Evolutionary conservation across 208 protist species (phyloP), one percentile per base, ranked within the genome.

Genomic region (Blechomonas ayalai): DNA sequence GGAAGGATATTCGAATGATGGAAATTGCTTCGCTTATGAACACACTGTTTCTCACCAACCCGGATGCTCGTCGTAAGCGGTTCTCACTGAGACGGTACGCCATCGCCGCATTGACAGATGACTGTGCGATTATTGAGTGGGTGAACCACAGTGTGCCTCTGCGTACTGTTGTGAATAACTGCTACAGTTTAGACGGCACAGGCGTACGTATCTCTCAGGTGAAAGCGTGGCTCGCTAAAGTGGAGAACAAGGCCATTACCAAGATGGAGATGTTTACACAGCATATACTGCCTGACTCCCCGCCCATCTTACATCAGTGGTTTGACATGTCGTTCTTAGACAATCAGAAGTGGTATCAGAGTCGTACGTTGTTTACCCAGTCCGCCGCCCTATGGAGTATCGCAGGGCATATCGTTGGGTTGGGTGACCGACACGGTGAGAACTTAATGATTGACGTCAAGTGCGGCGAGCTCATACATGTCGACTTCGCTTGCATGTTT

Each of bases 401-500:
- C 60, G 91, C 96, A 1, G 96, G 97, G 2, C 95, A 95, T 64
- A 75, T 97, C 46, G 82, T 98, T 23, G 96, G 90, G 9, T 71
- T 96, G 27, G 95, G 95, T 9, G 95, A 97, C 50, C 70, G 95
- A 25, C 81, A 97, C 75, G 72, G 80, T 9, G 95, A 99, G 65
- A 99, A 99, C 61, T 67, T 99, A 29, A 83, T 98, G 59, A 33
- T 99, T 15, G 87, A 97, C 60, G 24, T 68, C 35, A 52, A 36
- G 20, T 67, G 35, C 16, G 97, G 93, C 4, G 89, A 97, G 40
- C 19, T 90, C 41, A 67, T 97, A 49, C 93, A 98, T 59, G 89
- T 97, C 3, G 94, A 97, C 74, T 98, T 99, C 61, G 89, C 80
- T 1, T 96, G 86, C 54, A 82, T 98, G 62, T 99, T 99, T 58